These are phyloP conservation scores for Ophiostoma ulmi DNA, from an alignment of 2,329 filamentous ascomycete genomes.

Conservation along the genomic window DNA sequence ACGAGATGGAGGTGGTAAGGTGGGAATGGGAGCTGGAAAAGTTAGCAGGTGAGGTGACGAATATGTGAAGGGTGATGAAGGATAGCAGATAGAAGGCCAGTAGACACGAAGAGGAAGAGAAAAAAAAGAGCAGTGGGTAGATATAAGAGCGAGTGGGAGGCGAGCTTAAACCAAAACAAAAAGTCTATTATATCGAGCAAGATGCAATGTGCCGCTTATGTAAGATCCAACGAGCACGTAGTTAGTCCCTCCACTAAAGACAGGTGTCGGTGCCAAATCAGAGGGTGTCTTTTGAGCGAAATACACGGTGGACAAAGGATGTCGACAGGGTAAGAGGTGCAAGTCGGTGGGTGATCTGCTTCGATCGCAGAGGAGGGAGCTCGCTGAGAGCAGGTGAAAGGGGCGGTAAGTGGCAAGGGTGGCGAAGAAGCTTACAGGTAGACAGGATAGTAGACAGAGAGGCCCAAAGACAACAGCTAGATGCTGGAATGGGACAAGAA, in stretches of 20 bases:
- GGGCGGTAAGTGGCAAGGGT: not conserved
- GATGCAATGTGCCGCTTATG: not conserved
- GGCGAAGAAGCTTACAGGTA: constrained; percentile 17
- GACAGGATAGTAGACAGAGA: constrained; percentile 13
- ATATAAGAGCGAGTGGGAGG: no score
- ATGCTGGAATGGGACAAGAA: not conserved
- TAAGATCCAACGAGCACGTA: not conserved
- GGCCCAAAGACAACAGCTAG: constrained; percentile 17
- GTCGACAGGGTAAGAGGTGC: not conserved
- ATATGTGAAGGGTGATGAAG: no score
- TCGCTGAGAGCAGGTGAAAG: not conserved
- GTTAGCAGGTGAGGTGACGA: not conserved
- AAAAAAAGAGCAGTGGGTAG: not conserved
- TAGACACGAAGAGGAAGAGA: not conserved
- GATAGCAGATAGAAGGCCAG: not conserved
- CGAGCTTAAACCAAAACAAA: not conserved
- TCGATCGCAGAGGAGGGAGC: not conserved
- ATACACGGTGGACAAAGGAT: not conserved
- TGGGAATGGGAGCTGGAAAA: not conserved
- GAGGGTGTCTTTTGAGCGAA: not conserved
- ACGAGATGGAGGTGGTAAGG: not conserved
- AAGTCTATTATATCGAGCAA: not conserved
- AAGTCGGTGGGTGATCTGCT: not conserved
- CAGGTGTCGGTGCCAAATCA: not conserved
- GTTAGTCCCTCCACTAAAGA: not conserved